phyloP scores from a whole-genome alignment of 352 stramenopile species.

The Phytophthora foliorum region DNA sequence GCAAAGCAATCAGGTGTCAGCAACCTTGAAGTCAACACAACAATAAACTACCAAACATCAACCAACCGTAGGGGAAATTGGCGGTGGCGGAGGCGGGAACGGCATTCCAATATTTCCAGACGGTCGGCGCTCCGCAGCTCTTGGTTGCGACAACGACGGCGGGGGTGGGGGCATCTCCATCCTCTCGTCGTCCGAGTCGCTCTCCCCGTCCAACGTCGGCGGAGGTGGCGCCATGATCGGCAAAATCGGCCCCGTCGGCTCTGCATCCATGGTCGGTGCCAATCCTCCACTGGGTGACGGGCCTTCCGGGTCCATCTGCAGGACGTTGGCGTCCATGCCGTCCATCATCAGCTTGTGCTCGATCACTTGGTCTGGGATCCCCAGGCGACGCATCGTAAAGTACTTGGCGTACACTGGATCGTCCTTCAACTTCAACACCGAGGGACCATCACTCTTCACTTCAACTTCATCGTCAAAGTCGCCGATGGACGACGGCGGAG shows the following conservation, averaged over 20 bases:
- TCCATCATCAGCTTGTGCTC: conserved; percentile 87
- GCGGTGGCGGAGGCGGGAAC: conserved; percentile 52
- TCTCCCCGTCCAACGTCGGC: conserved; percentile 20
- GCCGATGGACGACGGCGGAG: conserved; percentile 38
- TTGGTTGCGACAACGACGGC: conserved; percentile 37
- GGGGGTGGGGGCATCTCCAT: conserved; percentile 43
- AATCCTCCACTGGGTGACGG: conserved; percentile 67
- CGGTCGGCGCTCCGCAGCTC: conserved; percentile 18
- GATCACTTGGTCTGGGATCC: conserved; percentile 79
- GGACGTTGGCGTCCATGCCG: conserved; percentile 69
- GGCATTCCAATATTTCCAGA: conserved; percentile 66
- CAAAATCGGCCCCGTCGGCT: conserved; percentile 44
- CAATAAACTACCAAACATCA: conserved; percentile 1
- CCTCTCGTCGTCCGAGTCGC: conserved; percentile 39
- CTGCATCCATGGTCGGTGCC: conserved; percentile 37
- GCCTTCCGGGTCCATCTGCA: conserved; percentile 86
- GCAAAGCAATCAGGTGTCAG: conserved; percentile 18
- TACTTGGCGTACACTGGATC: conserved; percentile 87
- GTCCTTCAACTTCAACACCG: conserved; percentile 86
- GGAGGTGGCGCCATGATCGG: conserved; percentile 49
- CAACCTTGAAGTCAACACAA: background rate
- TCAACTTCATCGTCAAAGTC: conserved; percentile 39
- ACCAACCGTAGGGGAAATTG: conserved; percentile 72
- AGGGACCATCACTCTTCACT: conserved; percentile 29
- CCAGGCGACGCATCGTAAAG: conserved; percentile 84